Percentiles rank a stretch among this genome's conserved stretches.
Conservation (phyloP, 768 basidiomycete species). For the Kwoniella dendrophila region DNA sequence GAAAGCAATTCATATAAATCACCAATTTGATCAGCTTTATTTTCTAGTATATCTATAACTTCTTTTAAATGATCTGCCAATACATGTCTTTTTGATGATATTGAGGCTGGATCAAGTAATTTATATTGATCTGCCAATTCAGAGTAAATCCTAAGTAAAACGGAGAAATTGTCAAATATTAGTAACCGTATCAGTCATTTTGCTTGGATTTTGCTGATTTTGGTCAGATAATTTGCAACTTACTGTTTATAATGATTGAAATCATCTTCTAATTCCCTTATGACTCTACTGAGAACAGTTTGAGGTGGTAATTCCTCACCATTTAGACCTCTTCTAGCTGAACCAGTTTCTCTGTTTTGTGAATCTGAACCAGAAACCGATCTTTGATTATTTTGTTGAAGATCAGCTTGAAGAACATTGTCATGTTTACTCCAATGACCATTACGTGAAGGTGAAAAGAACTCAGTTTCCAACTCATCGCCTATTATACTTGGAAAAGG, state of each 20-base stretch:
- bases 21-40: conserved; percentile 96
- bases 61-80: conserved; percentile 85
- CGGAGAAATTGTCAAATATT: neutral
- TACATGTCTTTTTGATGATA: conserved; percentile 78
- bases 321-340: conserved; percentile 17
- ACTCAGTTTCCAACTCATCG: conserved; percentile 65
- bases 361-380: neutral
- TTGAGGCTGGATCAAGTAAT: conserved; percentile 78
- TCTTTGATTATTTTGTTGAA: neutral
- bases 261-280: conserved; percentile 89
- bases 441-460: conserved; percentile 19
- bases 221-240: conserved; percentile 37
- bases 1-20: conserved; percentile 78
- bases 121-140: conserved; percentile 93
- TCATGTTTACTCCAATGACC: neutral
- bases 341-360: neutral
- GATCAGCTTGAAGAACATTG: conserved; percentile 7
- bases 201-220: neutral
- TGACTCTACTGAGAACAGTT: conserved; percentile 77
- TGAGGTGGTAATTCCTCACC: conserved; percentile 71
- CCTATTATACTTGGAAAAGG: conserved; percentile 80
- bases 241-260: conserved; percentile 93
- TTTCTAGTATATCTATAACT: conserved; percentile 87
- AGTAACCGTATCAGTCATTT: neutral
- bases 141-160: conserved; percentile 70